phyloP scores from a whole-genome alignment of 495 filamentous ascomycete species.

The Gamarada debralockiae region DNA sequence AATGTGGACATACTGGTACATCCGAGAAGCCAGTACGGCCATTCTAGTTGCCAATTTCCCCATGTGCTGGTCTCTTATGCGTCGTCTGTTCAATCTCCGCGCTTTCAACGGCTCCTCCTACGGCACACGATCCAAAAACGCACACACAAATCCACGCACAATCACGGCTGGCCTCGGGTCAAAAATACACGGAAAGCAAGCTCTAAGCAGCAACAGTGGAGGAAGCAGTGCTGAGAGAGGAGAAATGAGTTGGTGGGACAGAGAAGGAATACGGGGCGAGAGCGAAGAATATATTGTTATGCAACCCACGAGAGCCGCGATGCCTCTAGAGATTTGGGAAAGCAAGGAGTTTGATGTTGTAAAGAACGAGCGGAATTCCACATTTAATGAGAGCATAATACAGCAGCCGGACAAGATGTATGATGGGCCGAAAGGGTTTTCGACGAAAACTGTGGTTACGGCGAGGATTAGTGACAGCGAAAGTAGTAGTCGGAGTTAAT shows the following conservation, averaged over 20 bases:
- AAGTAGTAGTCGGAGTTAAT: constrained; percentile 1
- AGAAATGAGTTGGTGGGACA: constrained; percentile 19
- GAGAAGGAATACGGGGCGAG: constrained; percentile 9
- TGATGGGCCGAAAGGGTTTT: constrained; percentile 5
- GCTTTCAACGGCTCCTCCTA: constrained; percentile 28
- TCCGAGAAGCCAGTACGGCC: constrained; percentile 59
- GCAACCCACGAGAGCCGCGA: not conserved
- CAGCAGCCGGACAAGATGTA: constrained; percentile 1
- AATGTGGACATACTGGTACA: constrained; percentile 65
- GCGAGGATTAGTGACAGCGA: not conserved
- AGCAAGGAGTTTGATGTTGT: constrained; percentile 16
- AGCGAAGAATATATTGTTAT: constrained; percentile 19
- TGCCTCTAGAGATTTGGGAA: constrained; percentile 20
- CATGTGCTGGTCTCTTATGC: constrained; percentile 56
- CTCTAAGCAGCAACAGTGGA: no score
- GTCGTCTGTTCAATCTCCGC: constrained; percentile 46
- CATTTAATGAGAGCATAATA: not conserved
- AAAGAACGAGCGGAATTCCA: not conserved
- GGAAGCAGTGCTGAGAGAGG: not conserved
- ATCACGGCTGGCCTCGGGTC: no score
- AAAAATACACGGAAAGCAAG: no score
- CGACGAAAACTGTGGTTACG: constrained; percentile 1
- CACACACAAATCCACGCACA: no score
- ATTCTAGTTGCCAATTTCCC: constrained; percentile 63
- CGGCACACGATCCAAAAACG: no score